Evolutionary conservation across 306 rosid species (phyloP), one percentile per base, ranked within the genome.

Genomic region (Fagus sylvatica): DNA sequence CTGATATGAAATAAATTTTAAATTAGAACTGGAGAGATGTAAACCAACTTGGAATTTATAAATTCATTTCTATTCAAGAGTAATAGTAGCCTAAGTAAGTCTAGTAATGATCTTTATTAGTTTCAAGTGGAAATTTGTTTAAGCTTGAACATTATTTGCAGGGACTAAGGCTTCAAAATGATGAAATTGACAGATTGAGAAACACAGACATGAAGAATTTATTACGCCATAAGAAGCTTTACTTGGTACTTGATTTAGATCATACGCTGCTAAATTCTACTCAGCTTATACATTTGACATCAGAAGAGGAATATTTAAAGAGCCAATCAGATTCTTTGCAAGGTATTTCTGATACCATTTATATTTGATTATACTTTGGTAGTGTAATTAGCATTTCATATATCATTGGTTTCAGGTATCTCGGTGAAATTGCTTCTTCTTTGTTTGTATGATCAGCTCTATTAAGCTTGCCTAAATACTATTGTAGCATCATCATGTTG

Each of bases 241-340:
- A 79, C 77, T 79, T 93, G 89, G 88, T 96, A 73, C 98, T 93
- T 81, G 98, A 96, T 82, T 89, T 96, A 15, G 98, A 96, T 81
- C 98, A 93, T 74, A 96, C 99, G 4, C 69, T 96, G 40, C 81
- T 93, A 53, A 91, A 96, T 78, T 90, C 98, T 51, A 89, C 98
- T 41, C 82, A 43, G 42, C 90, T 93, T 15, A 60, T 51, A 55
- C 79, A 86, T 74, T 22, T 96, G 83, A 84, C 83, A 36, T 28
- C 87, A 15, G 91, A 91, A 57, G 96, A 93, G 80, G 83, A 83
- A 19, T 84, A 93, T 79, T 88, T 96, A 42, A 76, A 70, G 73
- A 40, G 76, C 78, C 91, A 88, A 81, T 39, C 88, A 65, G 94
- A 89, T 82, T 84, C 97, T 56, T 67, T 86, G 11, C 83, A 67